phyloP scores from a whole-genome alignment of 2,329 filamentous ascomycete genomes.

The Periglandula ipomoeae region DNA sequence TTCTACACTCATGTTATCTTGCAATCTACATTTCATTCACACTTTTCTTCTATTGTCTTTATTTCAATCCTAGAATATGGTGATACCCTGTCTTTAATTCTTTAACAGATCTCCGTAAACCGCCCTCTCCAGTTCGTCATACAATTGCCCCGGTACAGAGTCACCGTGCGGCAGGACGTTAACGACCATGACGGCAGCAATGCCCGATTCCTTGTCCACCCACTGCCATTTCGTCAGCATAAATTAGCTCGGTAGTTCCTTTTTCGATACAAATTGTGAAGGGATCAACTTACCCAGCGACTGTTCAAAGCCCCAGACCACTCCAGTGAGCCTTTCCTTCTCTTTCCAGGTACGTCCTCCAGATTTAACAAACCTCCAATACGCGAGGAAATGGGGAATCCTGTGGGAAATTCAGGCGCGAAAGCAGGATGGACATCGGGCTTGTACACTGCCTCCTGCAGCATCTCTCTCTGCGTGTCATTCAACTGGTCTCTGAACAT shows the following conservation, averaged over 20 bases:
- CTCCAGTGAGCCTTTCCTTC: conserved; percentile 31
- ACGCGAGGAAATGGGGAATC: conserved; percentile 26
- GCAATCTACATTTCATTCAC: too few species aligned
- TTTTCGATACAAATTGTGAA: too few species aligned
- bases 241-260: too few species aligned
- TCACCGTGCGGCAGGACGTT: conserved; percentile 31
- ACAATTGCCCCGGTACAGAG: conserved; percentile 23
- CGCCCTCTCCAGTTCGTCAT: conserved; percentile 29
- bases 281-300: conserved; percentile 28
- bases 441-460: conserved; percentile 15
- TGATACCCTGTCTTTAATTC: too few species aligned
- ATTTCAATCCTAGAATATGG: too few species aligned
- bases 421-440: conserved; percentile 16
- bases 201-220: conserved; percentile 28
- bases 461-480: conserved; percentile 15
- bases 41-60: too few species aligned
- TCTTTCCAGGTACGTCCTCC: conserved; percentile 28
- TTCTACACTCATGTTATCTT: too few species aligned
- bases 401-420: conserved; percentile 27
- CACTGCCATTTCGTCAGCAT: conserved; percentile 21
- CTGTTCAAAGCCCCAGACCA: conserved; percentile 34
- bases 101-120: conserved; percentile 26
- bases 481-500: conserved; percentile 34
- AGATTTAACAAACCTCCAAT: conserved; percentile 31
- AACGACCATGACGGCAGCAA: conserved; percentile 30